These are phyloP conservation scores for Vaccinium macrocarpon DNA, from an alignment of 148 eudicot species.

Conservation along the genomic window DNA sequence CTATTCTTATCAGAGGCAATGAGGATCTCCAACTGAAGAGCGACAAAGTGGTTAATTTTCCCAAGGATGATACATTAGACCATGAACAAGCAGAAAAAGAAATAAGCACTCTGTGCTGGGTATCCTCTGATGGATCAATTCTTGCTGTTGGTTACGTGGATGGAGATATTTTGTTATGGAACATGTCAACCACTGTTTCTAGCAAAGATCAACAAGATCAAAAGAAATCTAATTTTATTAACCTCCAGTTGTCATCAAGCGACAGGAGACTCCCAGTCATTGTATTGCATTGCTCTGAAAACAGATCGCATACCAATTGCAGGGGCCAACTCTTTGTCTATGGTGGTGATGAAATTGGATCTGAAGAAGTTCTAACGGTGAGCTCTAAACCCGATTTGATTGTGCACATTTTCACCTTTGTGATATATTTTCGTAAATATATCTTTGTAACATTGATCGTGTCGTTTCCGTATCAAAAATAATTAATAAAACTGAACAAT, in stretches of 20 bases:
- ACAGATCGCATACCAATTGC: constrained; percentile 34
- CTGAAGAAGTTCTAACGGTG: constrained; percentile 96
- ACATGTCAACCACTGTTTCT: constrained; percentile 39
- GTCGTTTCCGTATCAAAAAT: too few species aligned
- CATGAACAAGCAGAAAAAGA: constrained; percentile 68
- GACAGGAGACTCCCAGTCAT: constrained; percentile 85
- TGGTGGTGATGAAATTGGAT: constrained; percentile 93
- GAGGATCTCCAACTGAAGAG: constrained; percentile 51
- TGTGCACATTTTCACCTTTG: constrained; percentile 12
- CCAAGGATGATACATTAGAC: constrained; percentile 32
- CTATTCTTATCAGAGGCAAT: constrained; percentile 58
- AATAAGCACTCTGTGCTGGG: constrained; percentile 91
- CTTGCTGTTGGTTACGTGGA: constrained; percentile 94
- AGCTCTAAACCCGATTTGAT: constrained; percentile 25
- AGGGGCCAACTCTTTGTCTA: constrained; percentile 82
- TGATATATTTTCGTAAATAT: neutral
- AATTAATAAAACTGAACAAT: too few species aligned
- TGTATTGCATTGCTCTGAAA: constrained; percentile 72
- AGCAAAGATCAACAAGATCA: constrained; percentile 43
- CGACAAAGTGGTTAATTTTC: constrained; percentile 27
- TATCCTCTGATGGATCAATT: constrained; percentile 82
- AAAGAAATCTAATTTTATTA: constrained; percentile 49
- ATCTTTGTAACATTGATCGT: too few species aligned
- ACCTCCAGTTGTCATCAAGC: constrained; percentile 73
- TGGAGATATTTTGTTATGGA: constrained; percentile 95